Evolutionary conservation across 768 basidiomycete genomes (phyloP), one percentile per base, ranked within the genome.

Genomic region (Phlebiopsis flavidoalba): DNA sequence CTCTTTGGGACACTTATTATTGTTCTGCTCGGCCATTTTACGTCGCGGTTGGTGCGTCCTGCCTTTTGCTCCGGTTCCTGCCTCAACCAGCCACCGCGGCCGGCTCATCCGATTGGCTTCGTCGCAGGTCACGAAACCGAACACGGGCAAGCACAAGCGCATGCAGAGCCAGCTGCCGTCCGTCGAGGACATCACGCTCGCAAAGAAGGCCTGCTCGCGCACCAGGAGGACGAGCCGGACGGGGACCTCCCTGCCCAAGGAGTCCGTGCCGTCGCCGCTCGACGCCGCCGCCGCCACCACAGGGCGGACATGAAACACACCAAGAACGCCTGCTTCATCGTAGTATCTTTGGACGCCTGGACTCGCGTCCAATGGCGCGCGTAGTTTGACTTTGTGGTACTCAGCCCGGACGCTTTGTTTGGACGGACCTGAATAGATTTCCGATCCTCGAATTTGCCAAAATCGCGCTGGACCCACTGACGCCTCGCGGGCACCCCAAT

Each of bases 1-100:
- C 5, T 86, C 5, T 64, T 84, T 10, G 92, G 92, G 1, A 85
- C 84, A 1, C 48, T 75, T 5, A 82, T 91, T 60, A 93, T 92
- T 64, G 70, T 91, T n/a, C 40, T 64, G 74, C 1, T 80, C 83
- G 10, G 89, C 89, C 0, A 63, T 86, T n/a, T 24, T 90, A 83
- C 68, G 82, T 87, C 36, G 87, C 83, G 8, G 87, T 91, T 71
- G 63, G 82, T 71, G 50, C 55, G 45, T 43, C 37, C 6, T 31
- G 26, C 26, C 52, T 43, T n/a, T 45, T 37, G 24, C 17, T 12
- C 24, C 40, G 5, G 11, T 8, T 56, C 17, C 26, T 33, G 21
- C 12, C 26, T 31, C 21, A 21, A 3, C n/a, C n/a, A n/a, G n/a
- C 43, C 12, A 4, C 8, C 1, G 43, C 17, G 2, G 7, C 12